These are phyloP conservation scores for Oryza brachyantha DNA, from an alignment of 176 grass and related monocot species.

Conservation along the genomic window DNA sequence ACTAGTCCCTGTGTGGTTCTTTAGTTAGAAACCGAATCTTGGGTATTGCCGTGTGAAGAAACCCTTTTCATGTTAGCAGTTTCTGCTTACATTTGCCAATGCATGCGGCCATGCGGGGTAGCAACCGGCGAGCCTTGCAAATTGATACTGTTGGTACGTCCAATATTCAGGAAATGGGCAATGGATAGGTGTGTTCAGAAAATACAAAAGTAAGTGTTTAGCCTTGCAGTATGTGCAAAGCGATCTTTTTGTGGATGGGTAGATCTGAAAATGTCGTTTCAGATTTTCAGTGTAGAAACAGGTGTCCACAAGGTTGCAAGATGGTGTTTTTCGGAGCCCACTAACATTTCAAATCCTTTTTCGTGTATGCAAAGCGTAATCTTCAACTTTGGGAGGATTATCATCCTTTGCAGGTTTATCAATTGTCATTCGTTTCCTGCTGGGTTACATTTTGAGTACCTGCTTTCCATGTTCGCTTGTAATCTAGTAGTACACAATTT, in stretches of 20 bases:
- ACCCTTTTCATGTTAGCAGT: neutral
- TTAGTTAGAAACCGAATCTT: slow-evolving; percentile 20
- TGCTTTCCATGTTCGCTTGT: neutral
- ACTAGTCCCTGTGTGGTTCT: neutral
- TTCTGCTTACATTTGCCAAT: neutral
- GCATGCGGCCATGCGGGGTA: neutral
- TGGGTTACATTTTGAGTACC: slow-evolving; percentile 8
- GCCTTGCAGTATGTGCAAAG: neutral
- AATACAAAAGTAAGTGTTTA: neutral
- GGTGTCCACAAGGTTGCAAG: neutral
- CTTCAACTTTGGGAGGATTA: neutral
- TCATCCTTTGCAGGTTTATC: neutral
- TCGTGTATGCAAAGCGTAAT: slow-evolving; percentile 23
- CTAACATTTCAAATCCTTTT: slow-evolving; percentile 29
- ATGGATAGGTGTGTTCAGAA: neutral
- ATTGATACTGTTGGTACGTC: neutral
- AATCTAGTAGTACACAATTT: neutral
- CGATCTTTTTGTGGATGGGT: neutral
- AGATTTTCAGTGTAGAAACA: neutral
- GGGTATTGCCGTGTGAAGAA: neutral
- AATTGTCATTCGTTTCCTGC: neutral
- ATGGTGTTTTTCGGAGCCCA: slow-evolving; percentile 18
- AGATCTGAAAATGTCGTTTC: slow-evolving; percentile 35
- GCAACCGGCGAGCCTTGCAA: neutral
- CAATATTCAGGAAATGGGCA: neutral